These are phyloP conservation scores for Coniochaeta sp. DNA, from an alignment of 2,329 filamentous ascomycete species.

Conservation along the genomic window DNA sequence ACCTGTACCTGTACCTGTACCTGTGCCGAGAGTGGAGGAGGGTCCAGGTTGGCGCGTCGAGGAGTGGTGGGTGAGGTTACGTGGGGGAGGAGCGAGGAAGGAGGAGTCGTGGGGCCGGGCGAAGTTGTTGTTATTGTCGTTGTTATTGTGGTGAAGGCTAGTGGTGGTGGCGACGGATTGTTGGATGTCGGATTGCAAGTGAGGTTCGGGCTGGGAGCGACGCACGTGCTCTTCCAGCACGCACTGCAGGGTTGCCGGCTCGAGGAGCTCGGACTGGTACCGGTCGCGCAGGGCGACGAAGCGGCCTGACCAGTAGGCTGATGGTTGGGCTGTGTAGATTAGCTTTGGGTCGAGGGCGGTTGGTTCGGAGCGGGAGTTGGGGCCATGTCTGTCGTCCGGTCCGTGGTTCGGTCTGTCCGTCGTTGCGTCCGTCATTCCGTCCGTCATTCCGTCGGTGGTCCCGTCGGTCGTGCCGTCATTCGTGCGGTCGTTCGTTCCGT, in stretches of 20 bases:
- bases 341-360: conserved; percentile 16
- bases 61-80: conserved; percentile 13
- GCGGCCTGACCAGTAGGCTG: conserved; percentile 56
- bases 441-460: no score
- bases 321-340: conserved; percentile 35
- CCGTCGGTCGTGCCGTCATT: no score
- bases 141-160: not conserved
- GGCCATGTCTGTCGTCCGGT: not conserved
- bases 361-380: not conserved
- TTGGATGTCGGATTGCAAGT: not conserved
- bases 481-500: no score
- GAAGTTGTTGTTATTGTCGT: not conserved
- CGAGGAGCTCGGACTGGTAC: conserved; percentile 33
- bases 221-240: conserved; percentile 12
- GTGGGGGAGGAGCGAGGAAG: conserved; percentile 9
- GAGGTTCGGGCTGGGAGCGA: not conserved
- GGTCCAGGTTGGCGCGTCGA: conserved; percentile 9
- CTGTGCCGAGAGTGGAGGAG: conserved; percentile 4
- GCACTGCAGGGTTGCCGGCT: conserved; percentile 12
- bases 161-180: not conserved
- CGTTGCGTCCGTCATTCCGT: no score
- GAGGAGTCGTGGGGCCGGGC: conserved; percentile 12
- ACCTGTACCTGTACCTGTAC: no score
- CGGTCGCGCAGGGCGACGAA: conserved; percentile 51
- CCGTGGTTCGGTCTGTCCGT: not conserved